phyloP scores from a whole-genome alignment of 768 basidiomycete species.

The Phanerochaete sordida region DNA sequence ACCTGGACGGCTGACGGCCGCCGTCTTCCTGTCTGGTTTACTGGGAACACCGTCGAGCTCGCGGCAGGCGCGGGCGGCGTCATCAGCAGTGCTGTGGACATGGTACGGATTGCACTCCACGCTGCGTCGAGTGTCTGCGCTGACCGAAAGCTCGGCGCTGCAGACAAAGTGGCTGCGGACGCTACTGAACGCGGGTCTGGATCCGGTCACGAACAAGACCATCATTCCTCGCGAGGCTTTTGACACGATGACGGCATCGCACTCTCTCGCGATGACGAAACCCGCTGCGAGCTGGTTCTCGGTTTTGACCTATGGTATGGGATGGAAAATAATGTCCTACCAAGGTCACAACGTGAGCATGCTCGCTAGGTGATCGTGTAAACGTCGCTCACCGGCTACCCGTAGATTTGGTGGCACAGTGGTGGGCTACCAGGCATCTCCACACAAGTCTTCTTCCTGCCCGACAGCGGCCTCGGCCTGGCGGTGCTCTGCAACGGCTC shows the following conservation, averaged over 20 bases:
- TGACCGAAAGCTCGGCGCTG: not conserved
- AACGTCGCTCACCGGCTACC: too few species aligned
- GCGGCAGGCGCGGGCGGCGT: constrained; percentile 40
- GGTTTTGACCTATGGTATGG: constrained; percentile 5
- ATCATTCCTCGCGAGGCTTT: not conserved
- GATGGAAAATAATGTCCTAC: constrained; percentile 7
- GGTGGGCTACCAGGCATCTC: constrained; percentile 13
- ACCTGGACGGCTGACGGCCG: constrained; percentile 12
- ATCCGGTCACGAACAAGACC: constrained; percentile 2
- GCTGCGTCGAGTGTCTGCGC: too few species aligned
- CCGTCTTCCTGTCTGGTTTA: constrained; percentile 30
- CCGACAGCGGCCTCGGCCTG: constrained; percentile 9
- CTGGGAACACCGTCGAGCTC: constrained; percentile 19
- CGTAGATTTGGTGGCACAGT: constrained; percentile 1
- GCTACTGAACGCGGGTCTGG: constrained; percentile 7
- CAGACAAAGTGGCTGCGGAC: constrained; percentile 11
- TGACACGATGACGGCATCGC: not conserved
- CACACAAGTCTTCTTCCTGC: constrained; percentile 8
- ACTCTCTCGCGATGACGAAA: not conserved
- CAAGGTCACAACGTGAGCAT: constrained; percentile 9
- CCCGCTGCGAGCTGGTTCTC: not conserved
- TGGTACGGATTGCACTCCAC: constrained; percentile 28
- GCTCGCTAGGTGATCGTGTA: too few species aligned
- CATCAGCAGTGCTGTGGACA: constrained; percentile 40
- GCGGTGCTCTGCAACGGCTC: constrained; percentile 7